Conservation (phyloP, 2,329 filamentous ascomycete species). For the Magnaporthiopsis rhizophila region DNA sequence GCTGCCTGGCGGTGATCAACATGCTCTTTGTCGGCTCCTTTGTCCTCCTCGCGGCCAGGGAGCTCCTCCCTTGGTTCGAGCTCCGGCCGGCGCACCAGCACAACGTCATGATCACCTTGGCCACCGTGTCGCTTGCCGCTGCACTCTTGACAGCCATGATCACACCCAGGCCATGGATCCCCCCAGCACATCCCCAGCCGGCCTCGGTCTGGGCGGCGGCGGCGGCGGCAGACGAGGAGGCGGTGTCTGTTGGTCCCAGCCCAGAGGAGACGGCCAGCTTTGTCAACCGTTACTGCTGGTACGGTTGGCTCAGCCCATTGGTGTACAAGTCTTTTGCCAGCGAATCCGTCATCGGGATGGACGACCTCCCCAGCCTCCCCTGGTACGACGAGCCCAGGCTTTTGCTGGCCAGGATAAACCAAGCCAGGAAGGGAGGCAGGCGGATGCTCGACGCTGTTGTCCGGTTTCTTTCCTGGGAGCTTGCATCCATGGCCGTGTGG, state of each 20-base stretch:
- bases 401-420: slow-evolving; percentile 34
- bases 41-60: background rate
- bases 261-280: slow-evolving; percentile 23
- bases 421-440: slow-evolving; percentile 33
- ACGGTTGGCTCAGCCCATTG: slow-evolving; percentile 24
- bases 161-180: background rate
- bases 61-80: background rate
- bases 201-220: background rate
- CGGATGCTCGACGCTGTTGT: slow-evolving; percentile 38
- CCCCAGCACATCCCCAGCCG: background rate
- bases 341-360: slow-evolving; percentile 28
- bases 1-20: background rate
- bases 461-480: slow-evolving; percentile 32
- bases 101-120: background rate
- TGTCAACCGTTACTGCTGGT: slow-evolving; percentile 24
- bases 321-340: slow-evolving; percentile 16
- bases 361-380: slow-evolving; percentile 39
- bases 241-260: background rate
- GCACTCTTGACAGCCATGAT: background rate
- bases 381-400: slow-evolving; percentile 48
- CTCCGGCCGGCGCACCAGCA: background rate
- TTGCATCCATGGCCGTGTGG: slow-evolving; percentile 38
- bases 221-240: too few relatives aligned
- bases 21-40: background rate
- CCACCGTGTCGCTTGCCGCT: background rate